Evolutionary conservation across 306 rosid genomes (phyloP), one percentile per base, ranked within the genome.

Genomic region (Quercus agrifolia): DNA sequence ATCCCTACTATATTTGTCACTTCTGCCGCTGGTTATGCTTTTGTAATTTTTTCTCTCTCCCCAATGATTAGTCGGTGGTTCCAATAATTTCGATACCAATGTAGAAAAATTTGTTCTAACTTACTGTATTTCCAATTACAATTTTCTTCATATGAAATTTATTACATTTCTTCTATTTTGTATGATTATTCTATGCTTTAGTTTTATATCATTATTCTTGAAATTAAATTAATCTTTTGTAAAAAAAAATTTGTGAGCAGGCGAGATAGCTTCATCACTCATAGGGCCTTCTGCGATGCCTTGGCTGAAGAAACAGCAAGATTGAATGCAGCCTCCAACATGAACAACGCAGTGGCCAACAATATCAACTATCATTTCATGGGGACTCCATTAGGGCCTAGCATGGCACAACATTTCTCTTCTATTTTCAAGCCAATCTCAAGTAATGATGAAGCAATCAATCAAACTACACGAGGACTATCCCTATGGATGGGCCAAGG

Each of bases 221-320:
- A n/a, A 6, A n/a, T 59, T 61, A 46, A 15, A 21, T 23, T 18
- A 15, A 71, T 82, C 30, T 56, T 41, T 64, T 76, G 10, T 71
- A 14, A 64, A 35, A 35, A 23, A 35, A 35, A 35, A 1, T 0
- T 76, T 77, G 44, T 55, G 85, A 70, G 88, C 91, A 93, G 98
- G 90, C 84, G 97, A 80, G 98, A 93, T 41, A 93, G 97, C 86
- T 93, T 93, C 89, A 93, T 93, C 57, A 91, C 97, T 44, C 98
- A 93, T 76, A 87, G 98, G 70, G 97, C 97, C 27, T 93, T 93
- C 75, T 93, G 98, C 70, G 98, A 93, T 62, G 98, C 97, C 55
- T 90, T 93, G 38, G 98, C 98, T 18, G 98, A 93, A 90, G 98
- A 93, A 86, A 89, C 98, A 70, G 98, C 98, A 0, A 85, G 95